These are phyloP conservation scores for Diaporthe sp. DNA, from an alignment of 2,329 filamentous ascomycete species.

Conservation along the genomic window DNA sequence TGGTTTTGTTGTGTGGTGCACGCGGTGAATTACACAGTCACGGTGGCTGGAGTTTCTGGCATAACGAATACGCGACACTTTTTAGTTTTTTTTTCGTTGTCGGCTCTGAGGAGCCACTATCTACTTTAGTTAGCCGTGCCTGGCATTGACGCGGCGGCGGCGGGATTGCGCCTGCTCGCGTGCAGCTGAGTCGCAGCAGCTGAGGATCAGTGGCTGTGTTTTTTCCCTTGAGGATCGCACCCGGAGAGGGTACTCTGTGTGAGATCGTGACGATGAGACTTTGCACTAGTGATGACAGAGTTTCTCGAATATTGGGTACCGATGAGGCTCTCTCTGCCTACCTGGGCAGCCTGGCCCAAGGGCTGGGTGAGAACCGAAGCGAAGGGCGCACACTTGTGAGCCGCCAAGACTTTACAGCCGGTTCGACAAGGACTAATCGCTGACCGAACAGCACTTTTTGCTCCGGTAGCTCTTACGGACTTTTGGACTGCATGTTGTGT, in stretches of 20 bases:
- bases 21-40: constrained; percentile 14
- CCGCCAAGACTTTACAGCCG: constrained; percentile 22
- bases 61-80: background rate
- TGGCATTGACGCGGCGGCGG: constrained; percentile 8
- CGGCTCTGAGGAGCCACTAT: background rate
- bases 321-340: constrained; percentile 6
- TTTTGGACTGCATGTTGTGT: background rate
- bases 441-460: background rate
- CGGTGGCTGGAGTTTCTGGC: background rate
- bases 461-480: background rate
- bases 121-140: background rate
- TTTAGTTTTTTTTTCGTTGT: background rate
- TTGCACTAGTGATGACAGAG: constrained; percentile 5
- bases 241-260: background rate
- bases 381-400: constrained; percentile 9
- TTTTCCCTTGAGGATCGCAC: background rate
- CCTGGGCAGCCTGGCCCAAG: background rate
- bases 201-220: constrained; percentile 16
- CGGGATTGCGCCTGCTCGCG: background rate
- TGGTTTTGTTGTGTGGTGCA: background rate
- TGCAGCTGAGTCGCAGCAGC: constrained; percentile 27
- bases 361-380: background rate
- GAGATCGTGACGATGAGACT: constrained; percentile 21
- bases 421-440: background rate
- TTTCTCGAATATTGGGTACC: background rate